Percentiles rank a stretch among this genome's conserved stretches.
Evolutionary conservation across 257 asterid species (phyloP).

Genomic region (Coffea canephora): DNA sequence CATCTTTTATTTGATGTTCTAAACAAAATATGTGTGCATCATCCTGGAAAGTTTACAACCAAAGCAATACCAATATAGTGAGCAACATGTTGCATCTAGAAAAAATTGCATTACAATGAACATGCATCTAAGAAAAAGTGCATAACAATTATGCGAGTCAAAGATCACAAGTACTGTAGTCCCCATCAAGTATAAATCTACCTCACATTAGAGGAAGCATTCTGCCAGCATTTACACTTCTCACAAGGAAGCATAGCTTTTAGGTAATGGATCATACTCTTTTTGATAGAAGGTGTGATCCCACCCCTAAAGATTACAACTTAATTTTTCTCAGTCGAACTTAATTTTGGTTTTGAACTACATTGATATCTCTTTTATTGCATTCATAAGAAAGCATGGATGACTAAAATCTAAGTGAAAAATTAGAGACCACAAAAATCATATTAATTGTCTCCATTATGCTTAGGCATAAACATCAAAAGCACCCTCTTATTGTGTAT

Average conservation of each 20-base stretch:
- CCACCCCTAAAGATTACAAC: background rate
- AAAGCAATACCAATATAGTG: background rate
- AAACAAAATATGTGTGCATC: slow-evolving; percentile 97
- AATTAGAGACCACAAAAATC: background rate
- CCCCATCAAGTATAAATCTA: background rate
- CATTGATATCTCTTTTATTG: background rate
- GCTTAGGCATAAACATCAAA: background rate
- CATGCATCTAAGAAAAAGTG: background rate
- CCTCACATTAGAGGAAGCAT: background rate
- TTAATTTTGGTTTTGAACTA: background rate
- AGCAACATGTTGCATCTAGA: background rate
- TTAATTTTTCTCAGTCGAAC: background rate
- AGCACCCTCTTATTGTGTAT: background rate
- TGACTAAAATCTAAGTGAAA: background rate
- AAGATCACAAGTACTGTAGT: background rate
- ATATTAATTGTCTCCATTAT: background rate
- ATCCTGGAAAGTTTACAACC: slow-evolving; percentile 53
- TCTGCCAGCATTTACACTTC: background rate
- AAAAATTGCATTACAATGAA: background rate
- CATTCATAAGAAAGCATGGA: background rate
- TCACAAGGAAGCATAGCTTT: background rate
- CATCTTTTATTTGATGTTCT: slow-evolving; percentile 88
- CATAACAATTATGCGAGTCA: background rate
- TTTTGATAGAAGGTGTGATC: background rate
- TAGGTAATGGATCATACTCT: background rate